Percentiles rank a stretch among this genome's conserved stretches.
phyloP scores from a whole-genome alignment of 371 early-diverging fungal genomes.

The Mortierella sp. region DNA sequence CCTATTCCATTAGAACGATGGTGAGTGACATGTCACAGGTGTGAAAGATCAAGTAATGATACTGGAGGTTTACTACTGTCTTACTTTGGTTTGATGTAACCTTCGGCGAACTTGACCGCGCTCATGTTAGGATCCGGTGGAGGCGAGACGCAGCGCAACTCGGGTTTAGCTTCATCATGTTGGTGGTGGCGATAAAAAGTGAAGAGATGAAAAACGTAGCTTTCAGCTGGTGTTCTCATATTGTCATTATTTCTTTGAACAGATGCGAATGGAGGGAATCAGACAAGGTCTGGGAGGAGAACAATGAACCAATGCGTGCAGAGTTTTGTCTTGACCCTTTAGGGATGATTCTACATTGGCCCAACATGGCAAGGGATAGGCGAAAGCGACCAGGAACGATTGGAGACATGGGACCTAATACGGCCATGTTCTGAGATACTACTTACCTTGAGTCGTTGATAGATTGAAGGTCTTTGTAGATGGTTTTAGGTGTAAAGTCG shows the following conservation, averaged over 20 bases:
- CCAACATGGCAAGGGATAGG: not conserved
- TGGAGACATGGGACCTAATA: too few species aligned
- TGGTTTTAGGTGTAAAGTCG: too few species aligned
- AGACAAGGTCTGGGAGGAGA: not conserved
- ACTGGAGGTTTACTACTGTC: not conserved
- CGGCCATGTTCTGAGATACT: too few species aligned
- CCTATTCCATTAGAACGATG: not conserved
- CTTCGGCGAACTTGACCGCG: constrained; percentile 37
- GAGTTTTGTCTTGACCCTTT: too few species aligned
- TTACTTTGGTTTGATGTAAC: constrained; percentile 46
- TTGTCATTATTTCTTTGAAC: not conserved
- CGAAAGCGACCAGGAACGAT: too few species aligned
- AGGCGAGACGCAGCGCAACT: constrained; percentile 1
- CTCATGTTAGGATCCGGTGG: constrained; percentile 20
- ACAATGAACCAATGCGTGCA: not conserved
- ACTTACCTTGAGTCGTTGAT: too few species aligned
- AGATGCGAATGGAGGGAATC: not conserved
- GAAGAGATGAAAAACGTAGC: constrained; percentile 14
- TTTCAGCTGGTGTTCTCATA: constrained; percentile 18
- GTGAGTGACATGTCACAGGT: not conserved
- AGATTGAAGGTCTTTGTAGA: too few species aligned
- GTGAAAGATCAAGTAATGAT: not conserved
- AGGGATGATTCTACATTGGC: not conserved
- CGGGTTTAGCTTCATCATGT: not conserved
- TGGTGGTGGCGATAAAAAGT: constrained; percentile 12